Base-by-base conservation (phyloP, 2,329 filamentous ascomycete genomes). In the Ascocoryne sarcoides region DNA sequence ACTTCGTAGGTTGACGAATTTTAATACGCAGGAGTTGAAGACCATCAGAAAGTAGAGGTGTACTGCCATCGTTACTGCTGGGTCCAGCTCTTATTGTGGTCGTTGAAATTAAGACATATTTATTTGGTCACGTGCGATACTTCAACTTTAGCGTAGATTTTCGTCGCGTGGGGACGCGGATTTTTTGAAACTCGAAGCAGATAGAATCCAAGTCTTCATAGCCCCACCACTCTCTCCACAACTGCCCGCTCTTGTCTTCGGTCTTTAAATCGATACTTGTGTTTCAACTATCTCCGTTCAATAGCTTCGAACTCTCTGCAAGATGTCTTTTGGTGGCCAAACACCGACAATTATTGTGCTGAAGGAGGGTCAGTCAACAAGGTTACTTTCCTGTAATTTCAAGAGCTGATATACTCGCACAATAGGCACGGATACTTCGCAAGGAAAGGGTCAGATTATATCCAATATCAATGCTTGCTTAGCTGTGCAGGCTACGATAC, bases 381-480 rank as follows among this genome's bases (percentile, higher is more conserved):
- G 21, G 16, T 20, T 37, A 4, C 35, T n/a, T 8, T 28, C 32
- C 12, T 3, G 14, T 15, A 14, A 20, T 19, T 19, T 18, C 28
- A 32, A 26, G 15, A 15, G 14, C 35, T 46, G 29, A 48, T 32
- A 31, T 36, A 39, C 42, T 39, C 48, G 41, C 32, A 43, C 12
- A 40, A 48, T 58, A 95, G 92, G 92, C 58, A 98, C 92, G 69
- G 92, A 98, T 65, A 79, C 88, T 57, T 96, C 92, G 39, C 92
- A 98, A 67, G 92, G 92, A 59, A 92, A 93, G 65, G 89, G 89
- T 40, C 92, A 98, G 69, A 83, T 98, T 58, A 69, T 98, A 58
- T 93, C 90, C 57, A 98, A 98, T 67, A 96, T 98, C 70, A 95
- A 95, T 70, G 92, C 92, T 53, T 98, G 92, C 65, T 73, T 95